phyloP scores from a whole-genome alignment of 192 early-diverging fungal genomes.

The Coemansia javaensis region DNA sequence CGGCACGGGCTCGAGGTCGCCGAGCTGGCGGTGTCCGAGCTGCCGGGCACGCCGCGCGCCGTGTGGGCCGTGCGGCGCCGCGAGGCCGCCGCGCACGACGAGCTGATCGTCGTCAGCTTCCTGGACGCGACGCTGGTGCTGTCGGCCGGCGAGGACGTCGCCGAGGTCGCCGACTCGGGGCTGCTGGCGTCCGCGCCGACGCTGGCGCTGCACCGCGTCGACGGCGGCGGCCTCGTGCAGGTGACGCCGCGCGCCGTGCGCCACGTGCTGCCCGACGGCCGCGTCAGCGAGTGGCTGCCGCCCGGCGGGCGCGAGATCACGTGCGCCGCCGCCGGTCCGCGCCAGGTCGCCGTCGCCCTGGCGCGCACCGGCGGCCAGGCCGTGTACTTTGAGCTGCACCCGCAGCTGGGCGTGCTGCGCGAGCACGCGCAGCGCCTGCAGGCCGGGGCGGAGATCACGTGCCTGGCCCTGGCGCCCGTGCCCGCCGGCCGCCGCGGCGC shows the following conservation, averaged over 20 bases:
- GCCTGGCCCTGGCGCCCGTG: slow-evolving; percentile 75
- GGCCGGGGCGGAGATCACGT: slow-evolving; percentile 64
- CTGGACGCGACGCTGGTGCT: slow-evolving; percentile 88
- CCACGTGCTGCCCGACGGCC: slow-evolving; percentile 80
- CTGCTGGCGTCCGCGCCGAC: slow-evolving; percentile 81
- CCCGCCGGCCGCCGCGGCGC: slow-evolving; percentile 69
- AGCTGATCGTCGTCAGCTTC: slow-evolving; percentile 91
- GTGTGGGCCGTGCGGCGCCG: slow-evolving; percentile 70
- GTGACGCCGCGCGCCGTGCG: slow-evolving; percentile 87
- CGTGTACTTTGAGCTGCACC: slow-evolving; percentile 92
- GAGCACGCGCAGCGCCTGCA: slow-evolving; percentile 79
- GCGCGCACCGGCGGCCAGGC: slow-evolving; percentile 67
- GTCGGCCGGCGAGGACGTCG: slow-evolving; percentile 90
- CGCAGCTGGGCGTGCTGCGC: slow-evolving; percentile 63
- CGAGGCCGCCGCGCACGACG: slow-evolving; percentile 59
- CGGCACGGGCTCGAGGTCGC: slow-evolving; percentile 87
- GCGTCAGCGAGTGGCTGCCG: slow-evolving; percentile 91
- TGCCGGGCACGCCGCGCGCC: slow-evolving; percentile 89
- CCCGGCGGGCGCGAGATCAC: slow-evolving; percentile 69
- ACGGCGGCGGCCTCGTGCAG: slow-evolving; percentile 84
- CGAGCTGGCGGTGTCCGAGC: slow-evolving; percentile 87
- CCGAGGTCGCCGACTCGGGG: slow-evolving; percentile 91
- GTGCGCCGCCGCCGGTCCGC: slow-evolving; percentile 73
- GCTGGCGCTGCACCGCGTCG: slow-evolving; percentile 75
- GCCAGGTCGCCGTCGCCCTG: slow-evolving; percentile 79